phyloP scores from a whole-genome alignment of 2,329 filamentous ascomycete genomes.

The Myrmaecium sp. region DNA sequence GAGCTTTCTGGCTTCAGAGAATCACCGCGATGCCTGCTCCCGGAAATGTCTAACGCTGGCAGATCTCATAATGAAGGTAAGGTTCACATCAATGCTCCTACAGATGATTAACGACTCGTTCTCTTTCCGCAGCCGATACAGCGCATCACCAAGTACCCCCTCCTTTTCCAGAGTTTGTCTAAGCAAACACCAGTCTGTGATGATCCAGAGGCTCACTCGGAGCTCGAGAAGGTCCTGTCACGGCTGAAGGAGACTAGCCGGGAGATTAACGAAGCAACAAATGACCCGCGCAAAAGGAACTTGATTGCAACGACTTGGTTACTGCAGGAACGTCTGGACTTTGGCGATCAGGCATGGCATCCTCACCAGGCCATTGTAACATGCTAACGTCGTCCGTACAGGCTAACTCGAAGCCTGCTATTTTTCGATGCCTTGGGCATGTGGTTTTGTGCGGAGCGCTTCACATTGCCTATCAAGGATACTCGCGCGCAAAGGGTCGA shows the following conservation, averaged over 20 bases:
- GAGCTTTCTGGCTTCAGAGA: slow-evolving; percentile 54
- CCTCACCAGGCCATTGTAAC: neutral
- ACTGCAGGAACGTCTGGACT: slow-evolving; percentile 64
- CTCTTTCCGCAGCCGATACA: slow-evolving; percentile 56
- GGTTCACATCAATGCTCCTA: slow-evolving; percentile 4
- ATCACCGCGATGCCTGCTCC: slow-evolving; percentile 41
- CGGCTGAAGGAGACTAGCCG: slow-evolving; percentile 57
- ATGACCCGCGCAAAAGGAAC: slow-evolving; percentile 51
- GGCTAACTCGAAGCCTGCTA: slow-evolving; percentile 14
- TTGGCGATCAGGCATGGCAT: slow-evolving; percentile 47
- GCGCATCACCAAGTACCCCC: slow-evolving; percentile 75
- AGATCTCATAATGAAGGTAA: slow-evolving; percentile 79
- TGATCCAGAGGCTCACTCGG: slow-evolving; percentile 66
- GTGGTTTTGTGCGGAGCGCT: slow-evolving; percentile 68
- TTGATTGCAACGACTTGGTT: slow-evolving; percentile 69
- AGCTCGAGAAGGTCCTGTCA: slow-evolving; percentile 57
- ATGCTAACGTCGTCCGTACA: slow-evolving; percentile 3
- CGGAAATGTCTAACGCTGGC: slow-evolving; percentile 67
- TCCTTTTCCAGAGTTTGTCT: slow-evolving; percentile 70
- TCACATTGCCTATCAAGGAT: slow-evolving; percentile 65
- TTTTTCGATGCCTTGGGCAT: slow-evolving; percentile 68
- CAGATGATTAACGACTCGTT: slow-evolving; percentile 1
- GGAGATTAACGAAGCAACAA: slow-evolving; percentile 71
- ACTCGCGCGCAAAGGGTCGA: slow-evolving; percentile 49
- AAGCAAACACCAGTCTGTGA: slow-evolving; percentile 72